Evolutionary conservation across 495 filamentous ascomycete genomes (phyloP).

Genomic region (Daldinia vernicosa): DNA sequence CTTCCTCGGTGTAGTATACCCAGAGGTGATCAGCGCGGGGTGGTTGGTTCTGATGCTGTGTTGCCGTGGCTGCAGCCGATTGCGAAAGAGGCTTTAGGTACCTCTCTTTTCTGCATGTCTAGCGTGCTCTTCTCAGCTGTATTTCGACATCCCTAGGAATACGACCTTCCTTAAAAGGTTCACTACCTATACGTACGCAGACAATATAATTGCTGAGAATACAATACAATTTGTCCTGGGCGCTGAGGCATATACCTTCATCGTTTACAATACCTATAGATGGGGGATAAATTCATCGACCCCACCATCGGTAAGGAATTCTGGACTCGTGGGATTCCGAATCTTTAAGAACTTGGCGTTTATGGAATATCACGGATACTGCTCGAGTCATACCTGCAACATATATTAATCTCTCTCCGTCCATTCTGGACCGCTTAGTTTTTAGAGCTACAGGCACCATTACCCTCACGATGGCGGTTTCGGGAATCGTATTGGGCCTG

Average conservation of each 20-base stretch:
- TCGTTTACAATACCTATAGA: background rate
- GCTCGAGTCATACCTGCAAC: background rate
- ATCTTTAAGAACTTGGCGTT: background rate
- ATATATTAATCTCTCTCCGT: background rate
- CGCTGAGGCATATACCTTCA: background rate
- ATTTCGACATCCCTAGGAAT: slow-evolving; percentile 22
- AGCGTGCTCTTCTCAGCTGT: slow-evolving; percentile 12
- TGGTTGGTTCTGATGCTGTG: background rate
- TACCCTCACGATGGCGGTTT: slow-evolving; percentile 13
- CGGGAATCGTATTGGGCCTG: slow-evolving; percentile 14
- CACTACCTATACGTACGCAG: background rate
- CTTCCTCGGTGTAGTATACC: background rate
- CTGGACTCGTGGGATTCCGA: background rate
- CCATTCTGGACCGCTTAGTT: background rate
- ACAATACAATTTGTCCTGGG: background rate
- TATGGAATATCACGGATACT: background rate
- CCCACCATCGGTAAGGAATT: background rate
- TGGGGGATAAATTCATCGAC: background rate
- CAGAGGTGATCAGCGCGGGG: slow-evolving; percentile 12
- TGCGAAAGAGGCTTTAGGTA: background rate
- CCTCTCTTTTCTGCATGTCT: slow-evolving; percentile 2
- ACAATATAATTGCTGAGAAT: background rate
- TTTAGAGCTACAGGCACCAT: background rate
- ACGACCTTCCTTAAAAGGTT: slow-evolving; percentile 23
- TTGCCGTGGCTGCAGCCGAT: slow-evolving; percentile 4